A percentile compares a stretch with the other conserved stretches of the same genome.
Conservation (phyloP, 2,329 filamentous ascomycete genomes). For the Monilinia polystroma region DNA sequence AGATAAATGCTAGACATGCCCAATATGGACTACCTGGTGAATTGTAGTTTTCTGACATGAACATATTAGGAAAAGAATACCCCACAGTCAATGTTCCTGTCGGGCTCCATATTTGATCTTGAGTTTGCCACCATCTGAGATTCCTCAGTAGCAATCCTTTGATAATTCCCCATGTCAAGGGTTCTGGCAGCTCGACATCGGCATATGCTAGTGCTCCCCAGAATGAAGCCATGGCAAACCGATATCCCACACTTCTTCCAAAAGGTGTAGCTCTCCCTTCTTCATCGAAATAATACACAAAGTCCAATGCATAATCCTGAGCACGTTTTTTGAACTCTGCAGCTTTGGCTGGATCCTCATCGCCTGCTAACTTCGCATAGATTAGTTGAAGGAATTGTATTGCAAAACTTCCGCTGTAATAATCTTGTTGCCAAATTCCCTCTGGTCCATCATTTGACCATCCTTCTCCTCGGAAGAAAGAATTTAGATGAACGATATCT, state of each 20-base stretch:
- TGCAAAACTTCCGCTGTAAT: slow-evolving; percentile 79
- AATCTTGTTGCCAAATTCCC: slow-evolving; percentile 80
- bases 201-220: slow-evolving; percentile 78
- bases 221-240: slow-evolving; percentile 84
- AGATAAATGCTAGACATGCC: slow-evolving; percentile 76
- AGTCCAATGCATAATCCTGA: slow-evolving; percentile 64
- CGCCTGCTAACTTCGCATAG: slow-evolving; percentile 69
- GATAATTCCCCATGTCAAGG: slow-evolving; percentile 75
- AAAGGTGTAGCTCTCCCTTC: slow-evolving; percentile 73
- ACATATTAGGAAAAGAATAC: slow-evolving; percentile 78
- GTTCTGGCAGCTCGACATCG: slow-evolving; percentile 68
- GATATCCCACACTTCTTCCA: slow-evolving; percentile 74
- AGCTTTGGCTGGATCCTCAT: slow-evolving; percentile 64
- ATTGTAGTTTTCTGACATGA: slow-evolving; percentile 80
- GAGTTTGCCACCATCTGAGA: slow-evolving; percentile 76
- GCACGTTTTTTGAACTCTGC: slow-evolving; percentile 69
- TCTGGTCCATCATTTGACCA: slow-evolving; percentile 82
- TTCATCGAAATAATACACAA: slow-evolving; percentile 73
- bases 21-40: slow-evolving; percentile 71
- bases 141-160: slow-evolving; percentile 74
- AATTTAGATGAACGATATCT: slow-evolving; percentile 76
- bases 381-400: slow-evolving; percentile 78
- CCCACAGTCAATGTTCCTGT: slow-evolving; percentile 73
- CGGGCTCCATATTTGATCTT: slow-evolving; percentile 70
- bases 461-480: slow-evolving; percentile 77